Evolutionary conservation across 2,329 filamentous ascomycete genomes (phyloP), one percentile per base, ranked within the genome.

Genomic region (Coleophoma crateriformis): DNA sequence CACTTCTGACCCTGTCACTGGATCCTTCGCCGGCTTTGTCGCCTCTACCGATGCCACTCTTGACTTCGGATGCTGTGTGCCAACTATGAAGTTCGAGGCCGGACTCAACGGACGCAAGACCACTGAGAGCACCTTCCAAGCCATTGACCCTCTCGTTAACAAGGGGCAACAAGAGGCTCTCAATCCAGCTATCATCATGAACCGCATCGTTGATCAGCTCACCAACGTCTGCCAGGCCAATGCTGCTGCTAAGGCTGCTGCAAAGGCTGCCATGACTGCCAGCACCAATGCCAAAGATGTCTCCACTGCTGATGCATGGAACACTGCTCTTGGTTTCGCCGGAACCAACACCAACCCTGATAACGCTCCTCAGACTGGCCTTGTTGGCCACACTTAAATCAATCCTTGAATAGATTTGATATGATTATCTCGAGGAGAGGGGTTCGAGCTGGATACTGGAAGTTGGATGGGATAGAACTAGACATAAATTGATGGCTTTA

Each of bases 141-240:
- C 85, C 46, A 76, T 76, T 44, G 84, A 87, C 63, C 69, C 79
- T 8, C 68, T 78, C 15, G 76, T 85, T 50, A 74, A 74, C 56
- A 70, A 80, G 61, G 78, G 78, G 46, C 83, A 87, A 67, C 68
- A 81, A 59, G 84, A 87, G 63, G 82, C 83, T 8, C 72, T 87
- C 42, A 87, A 87, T 77, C 83, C 83, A 50, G 79, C 80, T 71
- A 87, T 87, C 72, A 87, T 87, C 72, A 85, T 82, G 64, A 86
- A 85, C 74, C 78, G 82, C 53, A 81, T 87, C 65, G 83, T 80
- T 67, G 83, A 87, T 67, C 81, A 86, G 70, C 74, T 87, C 51
- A 75, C 67, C 62, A 87, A 85, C 68, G 80, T 83, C 35, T 87
- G 84, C 68, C 69, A 71, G 37, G 83, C 83, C 47, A 82, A 82